A percentile compares a stretch with the other conserved stretches of the same genome.
phyloP scores from a whole-genome alignment of 768 basidiomycete genomes.

The Paxillus involutus region DNA sequence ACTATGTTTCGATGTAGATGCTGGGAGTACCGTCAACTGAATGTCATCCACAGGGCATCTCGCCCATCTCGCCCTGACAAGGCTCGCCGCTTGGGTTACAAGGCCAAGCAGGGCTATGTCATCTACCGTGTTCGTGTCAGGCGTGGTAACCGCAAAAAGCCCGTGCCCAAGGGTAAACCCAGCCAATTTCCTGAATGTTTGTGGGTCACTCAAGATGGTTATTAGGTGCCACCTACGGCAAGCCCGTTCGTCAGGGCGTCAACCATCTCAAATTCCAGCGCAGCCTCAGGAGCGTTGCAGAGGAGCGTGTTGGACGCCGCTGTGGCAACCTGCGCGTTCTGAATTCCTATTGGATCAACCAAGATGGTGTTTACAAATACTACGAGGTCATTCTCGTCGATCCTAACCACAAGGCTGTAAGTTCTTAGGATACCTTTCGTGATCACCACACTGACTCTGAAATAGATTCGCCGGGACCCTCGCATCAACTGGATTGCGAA shows the following conservation, averaged over 20 bases:
- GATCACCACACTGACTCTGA: conserved; percentile 10
- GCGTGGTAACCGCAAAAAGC: conserved; percentile 99
- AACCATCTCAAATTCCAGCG: conserved; percentile 99
- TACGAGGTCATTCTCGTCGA: conserved; percentile 99
- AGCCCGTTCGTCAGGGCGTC: conserved; percentile 99
- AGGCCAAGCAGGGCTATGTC: conserved; percentile 99
- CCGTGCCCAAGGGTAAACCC: conserved; percentile 86
- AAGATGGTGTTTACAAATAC: conserved; percentile 99
- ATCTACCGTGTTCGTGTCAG: conserved; percentile 97
- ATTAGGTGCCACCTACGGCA: conserved; percentile 94
- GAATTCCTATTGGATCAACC: conserved; percentile 99
- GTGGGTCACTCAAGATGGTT: neutral
- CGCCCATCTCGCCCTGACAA: conserved; percentile 99
- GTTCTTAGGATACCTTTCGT: conserved; percentile 27
- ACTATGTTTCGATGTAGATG: conserved; percentile 49
- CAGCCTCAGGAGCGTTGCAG: conserved; percentile 87
- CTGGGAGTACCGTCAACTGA: conserved; percentile 99
- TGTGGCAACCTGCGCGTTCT: conserved; percentile 96
- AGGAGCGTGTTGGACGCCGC: conserved; percentile 95
- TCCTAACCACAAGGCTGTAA: conserved; percentile 88
- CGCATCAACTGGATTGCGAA: conserved; percentile 99
- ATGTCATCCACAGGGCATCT: conserved; percentile 97
- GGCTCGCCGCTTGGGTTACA: conserved; percentile 98
- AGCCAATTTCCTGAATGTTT: neutral
- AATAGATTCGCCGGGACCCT: conserved; percentile 88